Evolutionary conservation across 257 asterid species (phyloP).

Genomic region (Nicotiana noctiflora): DNA sequence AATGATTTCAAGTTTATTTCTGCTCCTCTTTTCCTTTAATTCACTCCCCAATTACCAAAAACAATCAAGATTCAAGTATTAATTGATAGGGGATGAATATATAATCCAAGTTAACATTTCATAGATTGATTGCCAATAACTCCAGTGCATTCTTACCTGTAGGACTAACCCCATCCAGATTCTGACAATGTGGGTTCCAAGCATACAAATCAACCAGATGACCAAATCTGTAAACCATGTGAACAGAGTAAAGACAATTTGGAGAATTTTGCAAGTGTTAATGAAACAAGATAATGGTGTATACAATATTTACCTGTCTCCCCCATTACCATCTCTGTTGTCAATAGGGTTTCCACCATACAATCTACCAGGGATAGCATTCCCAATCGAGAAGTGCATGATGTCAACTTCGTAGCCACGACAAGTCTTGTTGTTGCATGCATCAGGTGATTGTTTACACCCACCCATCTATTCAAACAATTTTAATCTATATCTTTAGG

Average conservation of each 20-base stretch:
- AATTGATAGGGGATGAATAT: background rate
- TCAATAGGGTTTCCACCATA: constrained; percentile 51
- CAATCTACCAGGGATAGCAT: constrained; percentile 82
- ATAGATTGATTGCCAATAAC: background rate
- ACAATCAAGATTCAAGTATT: background rate
- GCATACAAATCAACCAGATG: constrained; percentile 68
- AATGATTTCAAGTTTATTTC: background rate
- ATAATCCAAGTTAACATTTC: background rate
- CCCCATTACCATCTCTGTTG: constrained; percentile 38
- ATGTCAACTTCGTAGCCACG: constrained; percentile 83
- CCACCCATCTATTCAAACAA: constrained; percentile 73
- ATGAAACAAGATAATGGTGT: background rate
- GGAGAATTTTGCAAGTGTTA: background rate
- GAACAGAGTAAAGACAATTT: constrained; percentile 7
- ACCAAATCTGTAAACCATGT: constrained; percentile 39
- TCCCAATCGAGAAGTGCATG: constrained; percentile 84
- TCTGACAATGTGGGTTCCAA: constrained; percentile 75
- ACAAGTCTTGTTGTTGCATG: constrained; percentile 62
- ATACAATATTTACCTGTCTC: constrained; percentile 39
- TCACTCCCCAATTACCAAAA: background rate
- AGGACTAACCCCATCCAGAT: constrained; percentile 47
- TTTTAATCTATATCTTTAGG: constrained; percentile 16
- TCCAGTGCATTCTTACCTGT: constrained; percentile 39
- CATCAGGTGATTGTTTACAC: constrained; percentile 57
- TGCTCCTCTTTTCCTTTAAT: background rate